Evolutionary conservation across 345 rosid species (phyloP).

Genomic region (Linum usitatissimum): DNA sequence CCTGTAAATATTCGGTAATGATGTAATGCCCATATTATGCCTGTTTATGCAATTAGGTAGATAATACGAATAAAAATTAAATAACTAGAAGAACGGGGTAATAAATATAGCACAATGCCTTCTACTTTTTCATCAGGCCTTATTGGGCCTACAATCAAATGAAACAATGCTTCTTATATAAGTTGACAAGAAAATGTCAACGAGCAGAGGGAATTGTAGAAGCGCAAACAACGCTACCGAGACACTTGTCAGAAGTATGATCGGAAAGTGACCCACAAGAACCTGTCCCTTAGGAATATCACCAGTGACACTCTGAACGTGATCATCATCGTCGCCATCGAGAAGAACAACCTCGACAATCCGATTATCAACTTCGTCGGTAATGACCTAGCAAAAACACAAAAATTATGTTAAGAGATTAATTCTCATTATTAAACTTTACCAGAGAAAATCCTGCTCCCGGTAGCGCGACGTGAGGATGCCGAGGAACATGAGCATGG

Average conservation of each 20-base stretch:
- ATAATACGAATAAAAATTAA: too few species aligned
- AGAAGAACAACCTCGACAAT: neutral
- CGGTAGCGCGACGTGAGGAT: slow-evolving; percentile 24
- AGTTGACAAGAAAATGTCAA: slow-evolving; percentile 51
- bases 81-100: too few species aligned
- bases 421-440: too few species aligned
- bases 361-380: slow-evolving; percentile 16
- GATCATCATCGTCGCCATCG: slow-evolving; percentile 1
- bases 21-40: too few species aligned
- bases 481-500: slow-evolving; percentile 21
- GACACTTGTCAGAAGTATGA: slow-evolving; percentile 10
- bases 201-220: slow-evolving; percentile 53
- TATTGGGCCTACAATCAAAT: neutral
- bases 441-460: slow-evolving; percentile 24
- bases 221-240: slow-evolving; percentile 52
- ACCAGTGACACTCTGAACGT: neutral
- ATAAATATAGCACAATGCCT: too few species aligned
- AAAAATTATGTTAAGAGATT: too few species aligned
- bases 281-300: neutral
- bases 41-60: too few species aligned
- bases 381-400: slow-evolving; percentile 1
- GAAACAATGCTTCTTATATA: slow-evolving; percentile 16
- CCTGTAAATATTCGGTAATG: too few species aligned
- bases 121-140: too few species aligned
- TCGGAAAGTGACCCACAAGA: slow-evolving; percentile 1